These are phyloP conservation scores for Karstenula rhodostoma DNA, from an alignment of 2,329 filamentous ascomycete species.

Conservation along the genomic window DNA sequence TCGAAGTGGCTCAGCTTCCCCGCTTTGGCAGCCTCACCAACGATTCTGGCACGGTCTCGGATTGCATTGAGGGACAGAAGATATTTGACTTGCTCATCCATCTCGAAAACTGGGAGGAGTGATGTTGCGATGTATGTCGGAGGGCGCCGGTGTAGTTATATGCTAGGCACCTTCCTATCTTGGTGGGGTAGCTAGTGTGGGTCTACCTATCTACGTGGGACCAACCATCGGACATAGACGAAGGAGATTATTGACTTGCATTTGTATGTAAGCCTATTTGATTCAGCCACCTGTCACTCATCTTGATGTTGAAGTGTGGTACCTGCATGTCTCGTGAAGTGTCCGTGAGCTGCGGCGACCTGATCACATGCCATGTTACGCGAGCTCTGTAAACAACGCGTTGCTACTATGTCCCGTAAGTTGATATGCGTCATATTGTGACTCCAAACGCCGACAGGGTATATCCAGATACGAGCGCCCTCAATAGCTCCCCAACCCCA, in stretches of 20 bases:
- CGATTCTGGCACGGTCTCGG: slow-evolving; percentile 37
- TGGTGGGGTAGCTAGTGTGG: slow-evolving; percentile 1
- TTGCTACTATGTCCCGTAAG: not conserved
- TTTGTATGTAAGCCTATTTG: not conserved
- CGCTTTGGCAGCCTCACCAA: slow-evolving; percentile 34
- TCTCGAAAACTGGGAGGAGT: slow-evolving; percentile 8
- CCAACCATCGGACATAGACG: not conserved
- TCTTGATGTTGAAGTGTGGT: not conserved
- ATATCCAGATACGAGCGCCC: not conserved
- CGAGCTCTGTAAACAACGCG: not conserved
- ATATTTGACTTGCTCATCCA: slow-evolving; percentile 36
- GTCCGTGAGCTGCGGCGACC: not conserved
- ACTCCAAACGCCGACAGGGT: slow-evolving; percentile 4
- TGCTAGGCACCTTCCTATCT: slow-evolving; percentile 6
- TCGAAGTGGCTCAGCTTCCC: slow-evolving; percentile 78
- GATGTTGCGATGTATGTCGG: not conserved
- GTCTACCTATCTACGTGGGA: slow-evolving; percentile 7
- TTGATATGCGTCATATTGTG: not conserved
- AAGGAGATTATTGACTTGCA: not conserved
- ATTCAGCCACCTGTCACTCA: not conserved
- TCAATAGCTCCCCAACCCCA: slow-evolving; percentile 26
- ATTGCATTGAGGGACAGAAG: slow-evolving; percentile 37
- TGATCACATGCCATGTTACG: not conserved
- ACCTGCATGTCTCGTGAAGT: too few relatives aligned
- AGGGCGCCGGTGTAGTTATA: not conserved